A percentile compares a stretch with the other conserved stretches of the same genome.
These are phyloP conservation scores for Boletus patriciae DNA, from an alignment of 768 basidiomycete genomes.

Conservation along the genomic window DNA sequence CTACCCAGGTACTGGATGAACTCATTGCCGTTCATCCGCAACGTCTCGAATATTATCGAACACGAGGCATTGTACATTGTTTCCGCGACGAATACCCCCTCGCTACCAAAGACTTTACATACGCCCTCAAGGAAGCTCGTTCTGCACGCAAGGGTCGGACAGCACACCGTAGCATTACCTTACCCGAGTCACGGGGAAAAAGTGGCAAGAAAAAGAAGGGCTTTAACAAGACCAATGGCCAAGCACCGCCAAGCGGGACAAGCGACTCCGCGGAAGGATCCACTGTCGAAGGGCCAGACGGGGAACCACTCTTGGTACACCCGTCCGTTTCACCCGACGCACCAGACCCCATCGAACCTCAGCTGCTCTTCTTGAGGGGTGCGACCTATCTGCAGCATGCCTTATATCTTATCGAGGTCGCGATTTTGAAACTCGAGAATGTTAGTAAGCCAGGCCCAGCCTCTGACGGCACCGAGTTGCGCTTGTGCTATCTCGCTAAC, in stretches of 20 bases:
- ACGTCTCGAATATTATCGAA: conserved; percentile 80
- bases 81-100: conserved; percentile 80
- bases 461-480: conserved; percentile 70
- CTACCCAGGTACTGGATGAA: conserved; percentile 74
- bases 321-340: conserved; percentile 74
- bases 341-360: conserved; percentile 85
- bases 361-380: conserved; percentile 79
- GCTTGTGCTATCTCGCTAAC: conserved; percentile 72
- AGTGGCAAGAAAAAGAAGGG: conserved; percentile 58
- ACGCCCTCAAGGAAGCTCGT: conserved; percentile 77
- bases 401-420: conserved; percentile 68
- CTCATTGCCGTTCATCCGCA: conserved; percentile 74
- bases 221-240: conserved; percentile 52
- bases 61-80: conserved; percentile 86
- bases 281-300: conserved; percentile 46
- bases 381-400: conserved; percentile 83
- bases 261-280: conserved; percentile 45
- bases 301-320: conserved; percentile 56
- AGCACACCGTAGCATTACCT: conserved; percentile 48
- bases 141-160: conserved; percentile 63
- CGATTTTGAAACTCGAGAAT: conserved; percentile 69
- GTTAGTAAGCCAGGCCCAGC: conserved; percentile 53
- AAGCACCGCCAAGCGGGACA: conserved; percentile 69
- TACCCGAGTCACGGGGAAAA: conserved; percentile 41
- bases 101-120: conserved; percentile 79